Percentiles rank a stretch among this genome's conserved stretches.
Evolutionary conservation across 2,329 filamentous ascomycete species (phyloP).

Genomic region (Calonectria hongkongensis): DNA sequence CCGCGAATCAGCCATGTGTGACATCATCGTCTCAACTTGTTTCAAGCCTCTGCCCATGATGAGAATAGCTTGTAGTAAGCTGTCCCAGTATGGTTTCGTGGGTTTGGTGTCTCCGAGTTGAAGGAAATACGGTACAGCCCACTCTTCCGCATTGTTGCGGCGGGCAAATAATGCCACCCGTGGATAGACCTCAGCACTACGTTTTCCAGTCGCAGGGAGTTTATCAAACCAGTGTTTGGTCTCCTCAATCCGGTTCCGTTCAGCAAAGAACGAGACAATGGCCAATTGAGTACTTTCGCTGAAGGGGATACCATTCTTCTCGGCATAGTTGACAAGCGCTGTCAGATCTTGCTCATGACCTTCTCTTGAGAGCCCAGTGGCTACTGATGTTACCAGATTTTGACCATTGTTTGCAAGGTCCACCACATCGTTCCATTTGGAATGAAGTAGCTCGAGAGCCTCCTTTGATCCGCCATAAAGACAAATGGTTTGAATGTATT

Average conservation of each 20-base stretch:
- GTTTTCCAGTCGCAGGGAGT: conserved; percentile 62
- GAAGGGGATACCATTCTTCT: conserved; percentile 67
- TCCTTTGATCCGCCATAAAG: conserved; percentile 73
- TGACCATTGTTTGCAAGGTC: conserved; percentile 47
- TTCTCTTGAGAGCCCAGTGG: conserved; percentile 76
- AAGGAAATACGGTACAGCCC: conserved; percentile 77
- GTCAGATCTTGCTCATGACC: conserved; percentile 75
- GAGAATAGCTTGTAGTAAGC: conserved; percentile 83
- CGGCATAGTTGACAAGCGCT: conserved; percentile 71
- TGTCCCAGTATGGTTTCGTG: conserved; percentile 79
- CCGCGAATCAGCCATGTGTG: conserved; percentile 80
- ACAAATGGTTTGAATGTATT: conserved; percentile 65
- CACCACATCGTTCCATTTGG: conserved; percentile 55
- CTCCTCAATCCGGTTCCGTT: conserved; percentile 73
- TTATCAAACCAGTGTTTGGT: conserved; percentile 81
- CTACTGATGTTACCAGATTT: conserved; percentile 56
- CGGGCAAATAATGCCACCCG: conserved; percentile 70
- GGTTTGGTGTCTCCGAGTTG: conserved; percentile 68
- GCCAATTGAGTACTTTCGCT: conserved; percentile 68
- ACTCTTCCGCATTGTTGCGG: conserved; percentile 75
- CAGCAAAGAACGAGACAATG: conserved; percentile 78
- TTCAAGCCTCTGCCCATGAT: conserved; percentile 79
- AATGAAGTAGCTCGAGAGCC: conserved; percentile 67
- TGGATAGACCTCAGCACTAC: conserved; percentile 53
- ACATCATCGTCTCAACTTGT: conserved; percentile 73